Percentiles rank a stretch among this genome's conserved stretches.
Evolutionary conservation across 2,329 filamentous ascomycete genomes (phyloP).

Genomic region (Apiospora malaysiana): DNA sequence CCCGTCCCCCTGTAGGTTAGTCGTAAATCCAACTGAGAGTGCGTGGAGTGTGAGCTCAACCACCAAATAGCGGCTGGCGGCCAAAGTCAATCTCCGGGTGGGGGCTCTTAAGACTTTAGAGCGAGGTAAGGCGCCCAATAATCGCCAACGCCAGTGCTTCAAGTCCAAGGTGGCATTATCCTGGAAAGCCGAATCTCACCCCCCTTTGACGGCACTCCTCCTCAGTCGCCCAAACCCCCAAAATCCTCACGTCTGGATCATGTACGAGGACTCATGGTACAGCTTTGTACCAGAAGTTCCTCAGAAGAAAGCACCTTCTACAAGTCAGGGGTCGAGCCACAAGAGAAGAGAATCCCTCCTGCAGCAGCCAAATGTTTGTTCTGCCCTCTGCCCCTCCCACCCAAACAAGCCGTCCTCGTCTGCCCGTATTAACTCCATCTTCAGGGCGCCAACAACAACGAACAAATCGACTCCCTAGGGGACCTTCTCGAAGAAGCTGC

Average conservation of each 20-base stretch:
- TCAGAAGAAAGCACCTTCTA: slow-evolving; percentile 54
- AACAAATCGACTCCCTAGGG: slow-evolving; percentile 60
- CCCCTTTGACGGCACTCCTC: neutral
- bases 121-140: slow-evolving; percentile 3
- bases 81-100: slow-evolving; percentile 26
- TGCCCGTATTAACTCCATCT: slow-evolving; percentile 22
- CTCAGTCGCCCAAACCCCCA: neutral
- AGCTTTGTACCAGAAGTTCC: slow-evolving; percentile 71
- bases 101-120: neutral
- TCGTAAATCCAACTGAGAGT: no score
- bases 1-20: neutral
- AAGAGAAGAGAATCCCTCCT: slow-evolving; percentile 73
- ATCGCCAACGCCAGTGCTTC: neutral
- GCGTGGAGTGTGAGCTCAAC: no score
- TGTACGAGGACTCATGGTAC: slow-evolving; percentile 89
- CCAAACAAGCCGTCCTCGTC: no score
- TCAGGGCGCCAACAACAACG: slow-evolving; percentile 61
- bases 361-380: slow-evolving; percentile 66
- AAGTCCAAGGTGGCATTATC: slow-evolving; percentile 15
- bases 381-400: slow-evolving; percentile 5
- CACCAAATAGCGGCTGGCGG: slow-evolving; percentile 22
- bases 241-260: slow-evolving; percentile 39
- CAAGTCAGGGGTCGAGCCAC: slow-evolving; percentile 57
- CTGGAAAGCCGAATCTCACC: neutral
- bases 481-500: slow-evolving; percentile 64